phyloP scores from a whole-genome alignment of 805 yeast genomes.

The Starmerella ratchasimensis region DNA sequence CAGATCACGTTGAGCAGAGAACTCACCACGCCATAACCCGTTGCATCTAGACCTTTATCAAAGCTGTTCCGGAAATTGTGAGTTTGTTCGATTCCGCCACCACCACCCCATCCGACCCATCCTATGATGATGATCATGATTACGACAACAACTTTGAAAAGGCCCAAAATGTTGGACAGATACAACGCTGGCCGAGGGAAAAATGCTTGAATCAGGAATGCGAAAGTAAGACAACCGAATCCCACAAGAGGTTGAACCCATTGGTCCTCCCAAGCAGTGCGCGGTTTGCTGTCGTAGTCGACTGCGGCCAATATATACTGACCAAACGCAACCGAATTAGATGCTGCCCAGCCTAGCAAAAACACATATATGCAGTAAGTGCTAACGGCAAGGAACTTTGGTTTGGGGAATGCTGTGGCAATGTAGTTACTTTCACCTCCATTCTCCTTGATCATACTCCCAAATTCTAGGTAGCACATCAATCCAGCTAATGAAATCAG shows the following conservation, averaged over 20 bases:
- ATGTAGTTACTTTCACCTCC: slow-evolving; percentile 80
- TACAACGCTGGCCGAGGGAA: slow-evolving; percentile 53
- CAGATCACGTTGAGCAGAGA: slow-evolving; percentile 73
- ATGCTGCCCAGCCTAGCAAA: slow-evolving; percentile 74
- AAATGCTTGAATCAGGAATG: slow-evolving; percentile 48
- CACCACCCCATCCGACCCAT: slow-evolving; percentile 67
- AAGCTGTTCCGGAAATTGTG: slow-evolving; percentile 50
- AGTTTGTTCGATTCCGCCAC: slow-evolving; percentile 38
- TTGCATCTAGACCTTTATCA: slow-evolving; percentile 23
- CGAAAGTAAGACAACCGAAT: slow-evolving; percentile 56
- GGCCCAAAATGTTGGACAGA: slow-evolving; percentile 51
- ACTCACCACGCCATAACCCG: slow-evolving; percentile 34
- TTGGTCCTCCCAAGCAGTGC: slow-evolving; percentile 22
- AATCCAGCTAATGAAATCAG: slow-evolving; percentile 51
- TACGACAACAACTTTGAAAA: slow-evolving; percentile 60
- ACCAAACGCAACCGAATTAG: slow-evolving; percentile 69
- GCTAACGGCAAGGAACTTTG: slow-evolving; percentile 52
- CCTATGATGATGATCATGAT: slow-evolving; percentile 61
- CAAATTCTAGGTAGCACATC: slow-evolving; percentile 67
- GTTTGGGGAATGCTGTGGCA: slow-evolving; percentile 55
- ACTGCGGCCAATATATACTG: slow-evolving; percentile 50
- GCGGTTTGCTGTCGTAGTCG: background rate
- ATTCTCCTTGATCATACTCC: slow-evolving; percentile 53
- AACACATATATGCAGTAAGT: slow-evolving; percentile 59
- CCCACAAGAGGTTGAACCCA: slow-evolving; percentile 75